Evolutionary conservation across 2,329 filamentous ascomycete genomes (phyloP), one percentile per base, ranked within the genome.

Genomic region (Trichoderma sp.): DNA sequence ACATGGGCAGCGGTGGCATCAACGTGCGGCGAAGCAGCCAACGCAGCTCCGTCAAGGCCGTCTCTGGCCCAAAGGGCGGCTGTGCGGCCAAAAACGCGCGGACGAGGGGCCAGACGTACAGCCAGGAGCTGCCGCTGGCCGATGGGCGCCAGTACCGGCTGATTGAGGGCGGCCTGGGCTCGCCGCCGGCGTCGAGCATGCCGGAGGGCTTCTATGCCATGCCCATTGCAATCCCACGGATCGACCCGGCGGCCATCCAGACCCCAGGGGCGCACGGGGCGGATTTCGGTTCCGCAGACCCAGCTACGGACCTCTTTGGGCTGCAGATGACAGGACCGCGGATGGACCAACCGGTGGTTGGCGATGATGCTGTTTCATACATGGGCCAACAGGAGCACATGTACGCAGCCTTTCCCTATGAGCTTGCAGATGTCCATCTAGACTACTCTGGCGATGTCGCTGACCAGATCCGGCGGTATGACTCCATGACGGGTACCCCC

Each of bases 11-110:
- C 48, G 53, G 35, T n/a, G 27, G 50, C 50, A 53, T 27, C 25
- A 53, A 12, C 50, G 19, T 22, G 37, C 66, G 29, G 29, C 66
- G 72, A 57, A 69, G 68, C 19, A 69, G 70, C 63, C 74, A 71
- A 70, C 72, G 72, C 61, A 74, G 73, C 34, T 74, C 76, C 45
- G 73, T 75, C 39, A 74, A 74, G 64, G 76, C 77, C 53, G 25
- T 74, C 17, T 77, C 77, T 25, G 75, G 77, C 2, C 74, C 75
- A 57, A 78, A 76, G 56, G 78, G 78, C 64, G 79, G 78, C 9
- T 73, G 71, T 19, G 75, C 77, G 8, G 73, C 77, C 12, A 76
- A 72, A 64, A 75, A 72, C 45, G 71, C 74, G 17, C 70, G 71
- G 54, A 57, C 72, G 59, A 73, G 74, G 42, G 70, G 70, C 58